These are phyloP conservation scores for Pyricularia grisea DNA, from an alignment of 2,329 filamentous ascomycete species.

Conservation along the genomic window DNA sequence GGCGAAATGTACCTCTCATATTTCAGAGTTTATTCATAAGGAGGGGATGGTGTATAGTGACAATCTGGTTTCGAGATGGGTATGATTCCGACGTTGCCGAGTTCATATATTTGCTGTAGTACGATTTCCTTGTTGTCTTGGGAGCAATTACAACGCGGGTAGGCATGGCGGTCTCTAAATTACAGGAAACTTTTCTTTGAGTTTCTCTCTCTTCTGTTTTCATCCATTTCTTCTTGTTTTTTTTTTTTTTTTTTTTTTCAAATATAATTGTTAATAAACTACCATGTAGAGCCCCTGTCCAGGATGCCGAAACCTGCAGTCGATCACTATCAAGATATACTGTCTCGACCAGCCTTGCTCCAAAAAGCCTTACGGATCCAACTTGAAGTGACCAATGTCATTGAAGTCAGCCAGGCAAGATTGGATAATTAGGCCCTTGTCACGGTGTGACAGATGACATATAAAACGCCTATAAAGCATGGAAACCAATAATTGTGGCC, in stretches of 20 bases:
- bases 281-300: background rate
- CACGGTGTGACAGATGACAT: background rate
- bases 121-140: background rate
- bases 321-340: background rate
- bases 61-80: background rate
- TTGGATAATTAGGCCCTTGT: background rate
- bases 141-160: background rate
- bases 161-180: background rate
- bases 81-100: background rate
- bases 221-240: no score
- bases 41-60: background rate
- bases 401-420: background rate
- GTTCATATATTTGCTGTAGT: background rate
- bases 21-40: background rate
- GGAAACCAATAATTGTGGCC: background rate
- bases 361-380: background rate
- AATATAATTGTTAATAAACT: background rate
- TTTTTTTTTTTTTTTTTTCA: no score
- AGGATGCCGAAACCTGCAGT: background rate
- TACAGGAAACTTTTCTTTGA: background rate
- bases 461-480: background rate
- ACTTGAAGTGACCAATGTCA: background rate
- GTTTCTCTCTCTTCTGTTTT: background rate
- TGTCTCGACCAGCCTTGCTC: background rate
- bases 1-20: background rate